phyloP scores from a whole-genome alignment of 805 yeast genomes.

The Suhomyces emberorum region DNA sequence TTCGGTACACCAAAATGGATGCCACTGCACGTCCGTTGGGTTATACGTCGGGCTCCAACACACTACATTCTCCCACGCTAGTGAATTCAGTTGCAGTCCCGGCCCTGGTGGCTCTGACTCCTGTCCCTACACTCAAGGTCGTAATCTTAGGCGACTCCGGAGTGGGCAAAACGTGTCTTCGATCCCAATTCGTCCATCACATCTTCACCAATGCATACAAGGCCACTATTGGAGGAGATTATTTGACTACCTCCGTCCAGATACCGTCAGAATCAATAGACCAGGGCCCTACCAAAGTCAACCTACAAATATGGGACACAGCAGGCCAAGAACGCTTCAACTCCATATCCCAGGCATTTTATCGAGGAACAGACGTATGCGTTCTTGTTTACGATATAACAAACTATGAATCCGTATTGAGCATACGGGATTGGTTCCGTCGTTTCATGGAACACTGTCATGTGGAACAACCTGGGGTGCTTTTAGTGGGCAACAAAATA shows the following conservation, averaged over 20 bases:
- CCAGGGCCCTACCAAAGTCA: slow-evolving; percentile 17
- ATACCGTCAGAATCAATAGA: not conserved
- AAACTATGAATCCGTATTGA: slow-evolving; percentile 47
- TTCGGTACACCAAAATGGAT: not conserved
- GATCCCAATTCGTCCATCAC: slow-evolving; percentile 54
- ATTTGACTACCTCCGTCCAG: slow-evolving; percentile 41
- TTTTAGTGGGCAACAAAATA: slow-evolving; percentile 52
- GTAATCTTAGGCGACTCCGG: slow-evolving; percentile 58
- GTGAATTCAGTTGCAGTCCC: too few species aligned
- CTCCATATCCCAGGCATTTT: slow-evolving; percentile 52
- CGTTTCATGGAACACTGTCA: slow-evolving; percentile 48
- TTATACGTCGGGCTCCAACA: not conserved
- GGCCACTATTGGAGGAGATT: slow-evolving; percentile 61
- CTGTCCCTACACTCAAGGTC: slow-evolving; percentile 38
- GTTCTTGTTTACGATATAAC: slow-evolving; percentile 54
- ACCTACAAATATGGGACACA: slow-evolving; percentile 56
- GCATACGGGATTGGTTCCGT: slow-evolving; percentile 46
- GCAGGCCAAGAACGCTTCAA: slow-evolving; percentile 48
- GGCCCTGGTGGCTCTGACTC: not conserved
- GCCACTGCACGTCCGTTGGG: not conserved
- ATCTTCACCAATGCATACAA: slow-evolving; percentile 53
- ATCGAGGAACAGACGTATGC: slow-evolving; percentile 57
- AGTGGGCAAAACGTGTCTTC: slow-evolving; percentile 57
- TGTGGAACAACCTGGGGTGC: slow-evolving; percentile 44
- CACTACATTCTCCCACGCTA: not conserved